phyloP scores from a whole-genome alignment of 2,329 filamentous ascomycete genomes.

The Clonostachys rosea region DNA sequence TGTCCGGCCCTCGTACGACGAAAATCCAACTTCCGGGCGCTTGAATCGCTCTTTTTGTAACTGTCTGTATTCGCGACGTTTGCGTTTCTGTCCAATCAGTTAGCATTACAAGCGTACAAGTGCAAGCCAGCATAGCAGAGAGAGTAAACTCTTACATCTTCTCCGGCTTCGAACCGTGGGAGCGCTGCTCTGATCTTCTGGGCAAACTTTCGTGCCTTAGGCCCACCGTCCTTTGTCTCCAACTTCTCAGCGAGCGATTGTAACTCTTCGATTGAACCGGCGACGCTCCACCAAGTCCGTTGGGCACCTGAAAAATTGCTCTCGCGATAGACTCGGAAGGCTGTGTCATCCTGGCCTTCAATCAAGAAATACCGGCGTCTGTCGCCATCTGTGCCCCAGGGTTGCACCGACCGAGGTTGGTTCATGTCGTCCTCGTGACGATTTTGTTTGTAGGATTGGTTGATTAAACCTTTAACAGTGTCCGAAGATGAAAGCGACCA shows the following conservation, averaged over 20 bases:
- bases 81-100: conserved; percentile 67
- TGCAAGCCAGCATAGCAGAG: not conserved
- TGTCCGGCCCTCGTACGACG: conserved; percentile 92
- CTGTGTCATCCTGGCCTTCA: conserved; percentile 89
- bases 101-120: conserved; percentile 4
- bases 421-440: conserved; percentile 77
- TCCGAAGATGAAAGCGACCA: conserved; percentile 92
- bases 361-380: conserved; percentile 92
- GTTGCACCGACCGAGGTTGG: conserved; percentile 82
- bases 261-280: conserved; percentile 85
- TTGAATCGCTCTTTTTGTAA: conserved; percentile 82
- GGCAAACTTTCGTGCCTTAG: conserved; percentile 73
- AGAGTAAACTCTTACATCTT: conserved; percentile 60
- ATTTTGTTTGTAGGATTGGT: conserved; percentile 81
- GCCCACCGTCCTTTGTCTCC: conserved; percentile 70
- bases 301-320: conserved; percentile 76
- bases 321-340: conserved; percentile 91
- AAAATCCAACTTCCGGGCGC: conserved; percentile 83
- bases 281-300: conserved; percentile 87
- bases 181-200: conserved; percentile 75
- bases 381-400: conserved; percentile 85
- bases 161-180: conserved; percentile 86
- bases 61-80: conserved; percentile 85
- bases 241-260: conserved; percentile 72
- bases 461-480: conserved; percentile 73